Evolutionary conservation across 2,329 filamentous ascomycete genomes (phyloP), one percentile per base, ranked within the genome.

Genomic region (Purpureocillium lavendulum): DNA sequence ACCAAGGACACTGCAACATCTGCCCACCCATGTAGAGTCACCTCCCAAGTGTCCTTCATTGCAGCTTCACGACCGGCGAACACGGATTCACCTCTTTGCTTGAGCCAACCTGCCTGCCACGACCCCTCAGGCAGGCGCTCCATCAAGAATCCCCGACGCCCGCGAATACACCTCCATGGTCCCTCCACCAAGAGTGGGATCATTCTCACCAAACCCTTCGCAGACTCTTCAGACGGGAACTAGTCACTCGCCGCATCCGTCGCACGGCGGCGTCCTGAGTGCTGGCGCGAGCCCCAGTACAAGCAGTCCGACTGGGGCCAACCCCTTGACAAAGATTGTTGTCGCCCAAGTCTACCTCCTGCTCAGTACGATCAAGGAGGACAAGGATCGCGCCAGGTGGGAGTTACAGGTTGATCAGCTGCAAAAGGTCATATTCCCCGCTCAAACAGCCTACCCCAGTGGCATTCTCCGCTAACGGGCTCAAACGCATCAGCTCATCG

Each of bases 291-390:
- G 73, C 62, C 73, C 73, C 53, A 75, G 70, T 65, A 76, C 72
- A 54, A 75, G 66, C 63, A 80, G 75, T 64, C 75, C 75, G 57
- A 79, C 73, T 55, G 73, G 73, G 62, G 70, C 67, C 49, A 77
- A 65, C 58, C 82, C 82, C 57, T 73, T 97, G 53, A 84, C 84
- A 45, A 96, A 94, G 67, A 92, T 98, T 62, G 88, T 92, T 54
- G 82, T 95, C 56, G 88, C 92, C 49, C 92, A 98, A 70, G 81
- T 97, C 50, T 94, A 92, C 67, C 80, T 98, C 48, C 77, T 98
- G 42, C 75, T 98, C 49, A 92, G 89, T 67, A 88, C 87, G 28
- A 84, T 97, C 59, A 96, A 92, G 63, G 88, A 96, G 69, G 90
- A 94, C 62, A 88, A 88, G 67, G 88, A 79, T 58, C 80, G 82